Conservation (phyloP, 2,329 filamentous ascomycete genomes). For the Alternaria conjuncta region DNA sequence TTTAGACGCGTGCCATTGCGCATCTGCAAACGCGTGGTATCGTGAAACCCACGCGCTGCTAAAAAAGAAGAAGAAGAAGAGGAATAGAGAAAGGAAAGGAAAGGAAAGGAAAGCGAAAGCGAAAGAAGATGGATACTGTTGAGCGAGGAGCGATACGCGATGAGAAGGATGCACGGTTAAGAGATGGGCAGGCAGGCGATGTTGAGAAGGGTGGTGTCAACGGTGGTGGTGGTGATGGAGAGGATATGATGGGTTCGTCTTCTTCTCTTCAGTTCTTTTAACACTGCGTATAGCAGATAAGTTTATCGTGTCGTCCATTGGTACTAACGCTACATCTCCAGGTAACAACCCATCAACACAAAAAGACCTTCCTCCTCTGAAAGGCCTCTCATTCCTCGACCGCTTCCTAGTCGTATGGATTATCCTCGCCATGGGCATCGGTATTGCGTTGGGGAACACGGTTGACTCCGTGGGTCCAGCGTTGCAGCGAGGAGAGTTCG, state of each 20-base stretch:
- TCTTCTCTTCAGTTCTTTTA: too few species aligned
- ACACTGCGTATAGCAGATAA: too few species aligned
- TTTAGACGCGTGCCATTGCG: not conserved
- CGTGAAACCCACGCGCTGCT: not conserved
- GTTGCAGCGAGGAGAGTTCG: constrained; percentile 74
- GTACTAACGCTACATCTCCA: not conserved
- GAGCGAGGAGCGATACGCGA: constrained; percentile 16
- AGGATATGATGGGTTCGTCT: not conserved
- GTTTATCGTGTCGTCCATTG: too few species aligned
- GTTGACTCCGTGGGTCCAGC: constrained; percentile 66
- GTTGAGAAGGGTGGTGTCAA: constrained; percentile 11
- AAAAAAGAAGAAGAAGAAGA: not conserved
- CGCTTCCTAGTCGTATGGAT: constrained; percentile 66
- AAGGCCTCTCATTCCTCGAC: constrained; percentile 54
- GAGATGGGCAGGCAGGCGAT: constrained; percentile 5
- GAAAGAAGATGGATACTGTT: constrained; percentile 17
- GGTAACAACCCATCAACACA: not conserved
- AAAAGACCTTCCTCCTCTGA: constrained; percentile 36
- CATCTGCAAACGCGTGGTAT: not conserved
- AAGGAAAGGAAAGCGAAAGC: not conserved
- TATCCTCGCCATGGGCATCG: constrained; percentile 76
- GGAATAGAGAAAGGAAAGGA: not conserved
- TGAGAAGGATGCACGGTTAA: not conserved
- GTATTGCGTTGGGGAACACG: constrained; percentile 79
- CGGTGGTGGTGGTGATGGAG: not conserved